Evolutionary conservation across 768 basidiomycete genomes (phyloP), one percentile per base, ranked within the genome.

Genomic region (Naganishia vaughanmartiniae): DNA sequence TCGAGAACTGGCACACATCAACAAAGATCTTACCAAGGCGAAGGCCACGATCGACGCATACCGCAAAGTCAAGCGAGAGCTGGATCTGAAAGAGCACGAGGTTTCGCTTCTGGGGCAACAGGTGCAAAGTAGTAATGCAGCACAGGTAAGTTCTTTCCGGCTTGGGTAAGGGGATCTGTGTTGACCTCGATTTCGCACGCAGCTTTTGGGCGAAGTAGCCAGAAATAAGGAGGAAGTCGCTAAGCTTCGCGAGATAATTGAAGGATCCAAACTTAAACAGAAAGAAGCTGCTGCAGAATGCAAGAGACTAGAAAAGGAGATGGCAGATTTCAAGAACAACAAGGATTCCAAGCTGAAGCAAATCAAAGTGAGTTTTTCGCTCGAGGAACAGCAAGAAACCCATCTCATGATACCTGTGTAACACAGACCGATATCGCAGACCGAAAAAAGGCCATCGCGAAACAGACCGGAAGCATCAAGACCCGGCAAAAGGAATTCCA

Each of bases 301-400:
- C 79, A 88, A 88, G 83, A 91, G 89, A 76, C 87, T 98, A 28
- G 92, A 98, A 82, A 89, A 89, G 76, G 96, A 99, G 79, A 98
- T 99, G 93, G 87, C 87, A 67, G 96, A 98, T 83, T 97, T 99
- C 85, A 94, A 96, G 84, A 90, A 94, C 82, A 94, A 99, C 83
- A 96, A 96, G 80, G 96, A 97, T 63, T 92, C 93, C 56, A 98
- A 98, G 83, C 90, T 92, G 67, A 90, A 89, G 21, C 90, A 98
- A 79, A 86, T 98, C 73, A 96, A 94, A 84, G 94, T 90, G 69
- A 55, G 83, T 70, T 31, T 24, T 56, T 51, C 21, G 33, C 31
- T 24, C 2, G 34, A 10, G 11, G 34, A 26, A 4, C 1, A 19
- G 21, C 30, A 26, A 6, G 21, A n/a, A 4, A 12, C 10, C 36